These are phyloP conservation scores for Fusarium chuoi DNA, from an alignment of 2,329 filamentous ascomycete genomes.

Conservation along the genomic window DNA sequence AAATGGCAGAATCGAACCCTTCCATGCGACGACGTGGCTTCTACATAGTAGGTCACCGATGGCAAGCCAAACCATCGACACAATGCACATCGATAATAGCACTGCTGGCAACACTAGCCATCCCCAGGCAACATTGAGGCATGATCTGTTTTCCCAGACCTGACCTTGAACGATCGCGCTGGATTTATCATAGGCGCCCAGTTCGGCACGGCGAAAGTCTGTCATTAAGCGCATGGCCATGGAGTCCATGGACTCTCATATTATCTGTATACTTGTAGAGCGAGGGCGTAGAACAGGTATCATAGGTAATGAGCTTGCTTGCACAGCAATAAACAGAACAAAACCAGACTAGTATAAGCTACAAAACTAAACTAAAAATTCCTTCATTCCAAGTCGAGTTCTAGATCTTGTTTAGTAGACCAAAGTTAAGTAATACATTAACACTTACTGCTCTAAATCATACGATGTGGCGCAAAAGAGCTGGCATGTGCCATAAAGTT, in stretches of 20 bases:
- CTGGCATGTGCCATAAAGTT: no score
- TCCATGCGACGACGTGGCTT: neutral
- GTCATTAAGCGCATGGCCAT: neutral
- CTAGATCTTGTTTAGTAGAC: no score
- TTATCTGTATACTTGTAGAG: neutral
- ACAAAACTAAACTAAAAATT: no score
- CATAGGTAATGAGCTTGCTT: neutral
- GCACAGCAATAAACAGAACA: no score
- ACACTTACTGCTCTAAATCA: no score
- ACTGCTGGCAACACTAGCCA: neutral
- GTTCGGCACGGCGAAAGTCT: neutral
- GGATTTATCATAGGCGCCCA: neutral
- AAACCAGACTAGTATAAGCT: no score
- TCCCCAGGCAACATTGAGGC: neutral
- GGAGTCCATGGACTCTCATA: neutral
- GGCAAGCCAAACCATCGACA: neutral
- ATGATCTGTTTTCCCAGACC: neutral
- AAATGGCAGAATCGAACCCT: neutral
- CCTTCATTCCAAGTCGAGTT: no score
- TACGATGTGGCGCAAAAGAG: no score
- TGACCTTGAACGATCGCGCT: neutral
- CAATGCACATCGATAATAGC: neutral
- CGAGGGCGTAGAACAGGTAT: neutral
- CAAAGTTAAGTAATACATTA: no score
- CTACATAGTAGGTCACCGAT: fast-evolving